phyloP scores from a whole-genome alignment of 83 land plant genomes.

The Isoetes engelmannii region DNA sequence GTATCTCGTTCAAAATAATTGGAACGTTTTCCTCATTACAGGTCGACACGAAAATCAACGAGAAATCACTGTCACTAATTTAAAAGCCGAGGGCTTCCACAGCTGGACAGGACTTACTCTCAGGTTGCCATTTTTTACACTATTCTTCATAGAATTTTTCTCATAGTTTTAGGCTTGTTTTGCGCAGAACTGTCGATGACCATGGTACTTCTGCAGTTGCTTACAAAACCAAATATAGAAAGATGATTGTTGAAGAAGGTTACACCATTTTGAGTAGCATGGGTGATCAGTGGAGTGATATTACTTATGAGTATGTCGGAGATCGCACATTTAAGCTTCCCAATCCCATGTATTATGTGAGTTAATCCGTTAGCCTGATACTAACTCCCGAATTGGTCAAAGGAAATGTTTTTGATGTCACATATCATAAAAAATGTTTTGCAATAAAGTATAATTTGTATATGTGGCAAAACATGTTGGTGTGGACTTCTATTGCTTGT shows the following conservation, averaged over 20 bases:
- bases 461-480: too few relatives aligned
- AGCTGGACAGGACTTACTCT: constrained; percentile 36
- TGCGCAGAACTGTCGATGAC: too few relatives aligned
- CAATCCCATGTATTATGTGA: constrained; percentile 37
- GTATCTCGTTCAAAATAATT: constrained; percentile 4
- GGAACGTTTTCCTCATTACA: constrained; percentile 25
- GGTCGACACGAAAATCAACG: constrained; percentile 21
- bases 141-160: constrained; percentile 38
- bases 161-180: constrained; percentile 27
- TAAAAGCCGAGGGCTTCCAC: constrained; percentile 20
- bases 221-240: constrained; percentile 21
- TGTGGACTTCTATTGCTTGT: too few relatives aligned
- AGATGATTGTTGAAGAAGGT: constrained; percentile 12
- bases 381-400: too few relatives aligned
- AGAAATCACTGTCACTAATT: constrained; percentile 18
- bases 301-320: constrained; percentile 14
- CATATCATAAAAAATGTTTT: too few relatives aligned
- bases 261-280: constrained; percentile 25
- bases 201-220: too few relatives aligned
- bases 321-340: constrained; percentile 33
- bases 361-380: too few relatives aligned
- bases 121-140: constrained; percentile 30
- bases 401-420: too few relatives aligned
- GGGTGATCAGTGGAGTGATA: constrained; percentile 44
- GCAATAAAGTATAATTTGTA: too few relatives aligned